Evolutionary conservation across 2,329 filamentous ascomycete species (phyloP).

Genomic region (Alternaria sp.): DNA sequence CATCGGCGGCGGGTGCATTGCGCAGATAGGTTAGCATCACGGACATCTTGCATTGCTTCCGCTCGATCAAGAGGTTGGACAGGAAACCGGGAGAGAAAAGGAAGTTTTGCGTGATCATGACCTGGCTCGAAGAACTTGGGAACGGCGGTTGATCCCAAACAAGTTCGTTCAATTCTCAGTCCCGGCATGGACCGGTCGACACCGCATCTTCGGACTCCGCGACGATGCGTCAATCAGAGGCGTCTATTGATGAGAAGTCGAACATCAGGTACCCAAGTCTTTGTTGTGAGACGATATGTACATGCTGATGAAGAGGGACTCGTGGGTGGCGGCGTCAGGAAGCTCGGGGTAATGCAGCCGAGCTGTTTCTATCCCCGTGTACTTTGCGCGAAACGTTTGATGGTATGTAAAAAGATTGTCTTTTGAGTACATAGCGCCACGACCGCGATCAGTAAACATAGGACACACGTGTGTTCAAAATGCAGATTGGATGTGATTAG

Average conservation of each 20-base stretch:
- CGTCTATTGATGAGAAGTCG: not conserved
- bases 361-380: not conserved
- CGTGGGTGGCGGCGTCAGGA: not conserved
- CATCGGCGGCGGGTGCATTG: constrained; percentile 13
- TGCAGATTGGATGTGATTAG: not conserved
- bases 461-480: not conserved
- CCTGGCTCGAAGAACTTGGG: not conserved
- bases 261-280: not conserved
- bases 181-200: not conserved
- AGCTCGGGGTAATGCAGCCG: not conserved
- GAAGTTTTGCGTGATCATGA: constrained; percentile 1
- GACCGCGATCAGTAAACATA: not conserved
- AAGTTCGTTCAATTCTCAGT: not conserved
- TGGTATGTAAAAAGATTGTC: not conserved
- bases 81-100: constrained; percentile 2
- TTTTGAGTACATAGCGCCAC: not conserved
- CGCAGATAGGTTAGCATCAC: constrained; percentile 7
- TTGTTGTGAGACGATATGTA: not conserved
- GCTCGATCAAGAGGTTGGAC: not conserved
- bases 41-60: not conserved
- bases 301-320: not conserved
- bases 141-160: not conserved
- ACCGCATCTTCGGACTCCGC: not conserved
- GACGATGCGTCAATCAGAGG: not conserved
- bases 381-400: not conserved